phyloP scores from a whole-genome alignment of 495 filamentous ascomycete species.

The Chaetomium tenue region DNA sequence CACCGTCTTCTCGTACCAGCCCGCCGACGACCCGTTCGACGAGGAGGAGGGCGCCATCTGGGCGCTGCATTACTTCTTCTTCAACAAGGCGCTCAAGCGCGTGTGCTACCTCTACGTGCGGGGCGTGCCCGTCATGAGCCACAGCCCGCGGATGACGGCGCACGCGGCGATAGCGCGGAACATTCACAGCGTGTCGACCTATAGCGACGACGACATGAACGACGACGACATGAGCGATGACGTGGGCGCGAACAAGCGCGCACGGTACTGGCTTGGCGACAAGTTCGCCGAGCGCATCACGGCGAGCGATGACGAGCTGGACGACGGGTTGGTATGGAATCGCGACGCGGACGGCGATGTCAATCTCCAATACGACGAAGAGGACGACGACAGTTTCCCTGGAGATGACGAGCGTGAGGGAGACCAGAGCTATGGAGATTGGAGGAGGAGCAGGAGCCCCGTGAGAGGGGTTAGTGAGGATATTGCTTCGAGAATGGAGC shows the following conservation, averaged over 20 bases:
- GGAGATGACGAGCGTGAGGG: conserved; percentile 45
- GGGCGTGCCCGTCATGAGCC: conserved; percentile 78
- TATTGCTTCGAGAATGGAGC: conserved; percentile 69
- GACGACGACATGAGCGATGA: conserved; percentile 20
- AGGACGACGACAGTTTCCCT: conserved; percentile 50
- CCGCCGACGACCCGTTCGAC: conserved; percentile 79
- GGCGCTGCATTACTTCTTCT: conserved; percentile 96
- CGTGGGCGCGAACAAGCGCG: conserved; percentile 66
- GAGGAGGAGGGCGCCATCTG: conserved; percentile 90
- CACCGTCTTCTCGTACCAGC: conserved; percentile 78
- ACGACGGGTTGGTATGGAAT: conserved; percentile 48
- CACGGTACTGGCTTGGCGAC: conserved; percentile 79
- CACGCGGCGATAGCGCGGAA: conserved; percentile 28
- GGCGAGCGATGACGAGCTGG: conserved; percentile 47
- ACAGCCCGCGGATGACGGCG: conserved; percentile 50
- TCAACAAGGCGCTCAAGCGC: conserved; percentile 88
- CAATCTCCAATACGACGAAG: conserved; percentile 53
- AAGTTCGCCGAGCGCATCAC: conserved; percentile 46
- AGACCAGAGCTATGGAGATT: conserved; percentile 16
- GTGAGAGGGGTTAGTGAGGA: conserved; percentile 72
- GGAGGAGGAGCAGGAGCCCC: conserved; percentile 44
- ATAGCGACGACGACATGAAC: conserved; percentile 14
- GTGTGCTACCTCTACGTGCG: conserved; percentile 91
- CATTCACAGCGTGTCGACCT: conserved; percentile 19
- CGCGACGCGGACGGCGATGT: conserved; percentile 53